phyloP scores from a whole-genome alignment of 129 eudicot species.

The Centrapalus pauciflorus region DNA sequence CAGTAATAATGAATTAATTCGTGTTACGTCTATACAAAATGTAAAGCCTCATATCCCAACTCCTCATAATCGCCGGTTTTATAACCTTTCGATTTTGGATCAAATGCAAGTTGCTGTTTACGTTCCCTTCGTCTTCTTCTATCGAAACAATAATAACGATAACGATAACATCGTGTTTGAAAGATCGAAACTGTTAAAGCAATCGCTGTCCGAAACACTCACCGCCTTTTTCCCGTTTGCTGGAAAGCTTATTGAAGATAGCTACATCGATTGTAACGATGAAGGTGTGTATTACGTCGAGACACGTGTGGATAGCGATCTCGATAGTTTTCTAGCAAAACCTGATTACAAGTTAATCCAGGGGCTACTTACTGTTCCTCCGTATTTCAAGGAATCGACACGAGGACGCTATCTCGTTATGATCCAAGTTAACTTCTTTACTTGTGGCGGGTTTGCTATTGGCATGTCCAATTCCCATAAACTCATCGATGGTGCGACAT shows the following conservation, averaged over 20 bases:
- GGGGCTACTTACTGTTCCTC: constrained; percentile 9
- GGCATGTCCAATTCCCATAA: constrained; percentile 19
- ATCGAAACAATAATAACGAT: neutral
- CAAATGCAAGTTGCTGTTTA: constrained; percentile 3
- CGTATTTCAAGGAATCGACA: neutral
- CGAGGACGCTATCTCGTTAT: neutral
- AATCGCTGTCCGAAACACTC: constrained; percentile 14
- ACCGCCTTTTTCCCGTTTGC: constrained; percentile 25
- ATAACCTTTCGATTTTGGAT: constrained; percentile 22
- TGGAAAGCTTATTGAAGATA: constrained; percentile 21
- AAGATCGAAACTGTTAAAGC: constrained; percentile 9
- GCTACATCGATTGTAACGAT: constrained; percentile 23
- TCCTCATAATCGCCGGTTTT: constrained; percentile 6
- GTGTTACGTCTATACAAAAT: neutral
- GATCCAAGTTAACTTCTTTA: constrained; percentile 29
- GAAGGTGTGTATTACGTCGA: constrained; percentile 21
- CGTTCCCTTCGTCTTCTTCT: constrained; percentile 20
- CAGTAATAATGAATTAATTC: neutral
- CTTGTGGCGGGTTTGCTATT: constrained; percentile 32
- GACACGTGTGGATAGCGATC: constrained; percentile 11
- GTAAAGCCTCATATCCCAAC: constrained; percentile 23
- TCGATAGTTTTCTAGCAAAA: constrained; percentile 4
- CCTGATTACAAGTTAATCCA: constrained; percentile 15
- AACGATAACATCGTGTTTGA: neutral
- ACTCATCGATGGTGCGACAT: constrained; percentile 12